Base-by-base conservation (phyloP, 768 basidiomycete genomes). In the Podaxis sp. region DNA sequence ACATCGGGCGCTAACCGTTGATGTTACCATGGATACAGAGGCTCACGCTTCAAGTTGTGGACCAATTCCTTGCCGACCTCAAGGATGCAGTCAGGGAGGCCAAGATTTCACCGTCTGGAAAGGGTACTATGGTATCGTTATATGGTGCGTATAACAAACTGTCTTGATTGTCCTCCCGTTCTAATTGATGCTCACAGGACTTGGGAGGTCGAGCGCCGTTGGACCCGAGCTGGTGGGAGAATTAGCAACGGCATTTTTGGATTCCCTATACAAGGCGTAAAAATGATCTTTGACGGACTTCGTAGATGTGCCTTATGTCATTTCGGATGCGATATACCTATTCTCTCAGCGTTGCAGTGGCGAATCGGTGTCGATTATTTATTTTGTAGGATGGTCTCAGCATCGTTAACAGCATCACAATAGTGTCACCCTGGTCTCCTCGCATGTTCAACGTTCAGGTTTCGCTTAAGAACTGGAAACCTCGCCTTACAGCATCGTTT, bases 91-190 rank as follows among this genome's bases (percentile, higher is more conserved):
- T 99, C 6, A 76, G 78, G 49, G 87, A 91, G 61, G 89, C 93
- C 22, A 91, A 88, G 72, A 62, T 76, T 30, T 75, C 78, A 17
- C 87, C 91, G 0, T 77, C 79, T 33, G 89, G 89, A 5, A 84
- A 88, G 69, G 96, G 96, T 7, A 85, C 86, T 33, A 96, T 98
- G 95, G 94, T 97, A 3, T 83, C 89, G 13, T 72, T 99, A 12
- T 99, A 97, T 70, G 95, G 95, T 95, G 63, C 59, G 86, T 78
- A 44, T 51, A 57, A 28, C 38, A 8, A 15, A n/a, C 46, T 56
- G 4, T 15, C 17, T 46, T 4, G 1, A 37, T 26, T 30, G n/a
- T n/a, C 15, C 22, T n/a, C 36, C 28, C 10, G 4, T 20, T 7
- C 26, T 40, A 54, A 53, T 24, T 49, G 60, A n/a, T 41, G 30